Conservation (phyloP, 495 filamentous ascomycete species). For the Niebla homalea region DNA sequence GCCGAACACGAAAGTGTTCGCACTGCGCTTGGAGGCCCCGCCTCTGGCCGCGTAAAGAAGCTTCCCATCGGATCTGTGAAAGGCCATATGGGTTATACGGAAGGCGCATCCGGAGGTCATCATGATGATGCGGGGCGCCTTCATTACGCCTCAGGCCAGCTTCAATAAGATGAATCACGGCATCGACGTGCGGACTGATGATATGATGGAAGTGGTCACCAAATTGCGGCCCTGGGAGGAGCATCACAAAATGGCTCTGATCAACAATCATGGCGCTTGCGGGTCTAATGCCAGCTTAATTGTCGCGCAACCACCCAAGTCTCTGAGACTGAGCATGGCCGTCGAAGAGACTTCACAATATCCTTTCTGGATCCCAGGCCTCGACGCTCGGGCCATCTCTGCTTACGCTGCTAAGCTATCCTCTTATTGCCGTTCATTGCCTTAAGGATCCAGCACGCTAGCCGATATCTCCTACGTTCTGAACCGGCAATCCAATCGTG, state of each 20-base stretch:
- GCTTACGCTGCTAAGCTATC: conserved; percentile 9
- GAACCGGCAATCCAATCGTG: conserved; percentile 14
- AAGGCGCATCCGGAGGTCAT: conserved; percentile 26
- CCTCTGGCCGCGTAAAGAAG: conserved; percentile 32
- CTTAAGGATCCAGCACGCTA: background rate
- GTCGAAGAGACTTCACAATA: conserved; percentile 10
- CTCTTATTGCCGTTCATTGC: conserved; percentile 3
- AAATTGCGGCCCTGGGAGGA: conserved; percentile 3
- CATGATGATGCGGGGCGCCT: conserved; percentile 20
- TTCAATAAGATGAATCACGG: conserved; percentile 27
- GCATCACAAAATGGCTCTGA: conserved; percentile 14
- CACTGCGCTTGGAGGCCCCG: conserved; percentile 39
- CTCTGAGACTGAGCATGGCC: background rate
- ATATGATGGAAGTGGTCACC: conserved; percentile 1
- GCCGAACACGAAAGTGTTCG: conserved; percentile 42
- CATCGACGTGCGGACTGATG: background rate
- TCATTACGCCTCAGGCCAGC: conserved; percentile 25
- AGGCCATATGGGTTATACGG: conserved; percentile 29
- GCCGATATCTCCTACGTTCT: conserved; percentile 13
- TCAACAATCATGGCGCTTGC: conserved; percentile 29
- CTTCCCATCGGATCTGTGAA: conserved; percentile 26
- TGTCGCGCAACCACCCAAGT: background rate
- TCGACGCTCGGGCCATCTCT: conserved; percentile 18
- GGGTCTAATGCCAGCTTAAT: conserved; percentile 26
- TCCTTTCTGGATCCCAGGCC: conserved; percentile 23